phyloP scores from a whole-genome alignment of 306 rosid genomes.

The Casuarina glauca region DNA sequence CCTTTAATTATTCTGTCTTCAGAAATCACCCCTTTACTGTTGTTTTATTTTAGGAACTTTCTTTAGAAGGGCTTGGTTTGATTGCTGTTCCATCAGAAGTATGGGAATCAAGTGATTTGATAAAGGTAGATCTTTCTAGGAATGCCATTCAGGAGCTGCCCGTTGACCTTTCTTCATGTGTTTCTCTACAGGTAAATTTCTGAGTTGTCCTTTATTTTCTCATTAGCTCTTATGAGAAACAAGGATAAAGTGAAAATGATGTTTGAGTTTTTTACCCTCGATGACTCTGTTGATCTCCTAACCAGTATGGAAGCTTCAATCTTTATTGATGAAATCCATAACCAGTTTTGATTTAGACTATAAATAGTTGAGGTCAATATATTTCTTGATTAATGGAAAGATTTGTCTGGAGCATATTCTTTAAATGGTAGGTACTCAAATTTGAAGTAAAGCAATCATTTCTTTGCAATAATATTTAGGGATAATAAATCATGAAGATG shows the following conservation, averaged over 20 bases:
- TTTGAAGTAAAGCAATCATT: not conserved
- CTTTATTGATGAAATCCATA: not conserved
- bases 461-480: not conserved
- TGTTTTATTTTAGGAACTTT: conserved; percentile 66
- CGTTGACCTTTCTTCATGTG: conserved; percentile 75
- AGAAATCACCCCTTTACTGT: conserved; percentile 10
- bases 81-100: conserved; percentile 76
- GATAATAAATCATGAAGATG: not conserved
- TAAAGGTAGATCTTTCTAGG: conserved; percentile 69
- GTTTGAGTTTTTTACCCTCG: not conserved
- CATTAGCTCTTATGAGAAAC: not conserved
- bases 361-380: not conserved
- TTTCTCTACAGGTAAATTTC: conserved; percentile 17
- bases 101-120: conserved; percentile 73
- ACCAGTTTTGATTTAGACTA: not conserved
- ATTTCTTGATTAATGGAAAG: not conserved
- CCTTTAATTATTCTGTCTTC: conserved; percentile 4
- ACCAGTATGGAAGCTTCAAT: not conserved
- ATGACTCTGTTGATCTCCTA: not conserved
- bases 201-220: not conserved
- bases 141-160: conserved; percentile 90
- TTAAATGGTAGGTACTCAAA: not conserved
- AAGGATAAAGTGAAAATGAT: not conserved
- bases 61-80: conserved; percentile 77
- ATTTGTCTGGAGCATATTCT: not conserved